Conservation (phyloP, 371 early-diverging fungal genomes). For the Choanephora cucurbitarum region DNA sequence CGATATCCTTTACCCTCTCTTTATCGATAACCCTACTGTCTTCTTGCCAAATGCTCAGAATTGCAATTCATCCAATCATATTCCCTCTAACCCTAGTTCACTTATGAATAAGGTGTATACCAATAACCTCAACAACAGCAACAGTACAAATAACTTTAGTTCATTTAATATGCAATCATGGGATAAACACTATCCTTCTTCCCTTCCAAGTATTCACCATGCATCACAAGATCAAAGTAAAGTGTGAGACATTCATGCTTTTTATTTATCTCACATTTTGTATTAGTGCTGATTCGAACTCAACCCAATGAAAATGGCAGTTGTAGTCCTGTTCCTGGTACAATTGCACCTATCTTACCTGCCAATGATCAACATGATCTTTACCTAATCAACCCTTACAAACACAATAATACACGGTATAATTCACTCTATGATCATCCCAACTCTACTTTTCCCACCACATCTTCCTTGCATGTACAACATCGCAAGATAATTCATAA, state of each 20-base stretch:
- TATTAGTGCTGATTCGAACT: slow-evolving; percentile 24
- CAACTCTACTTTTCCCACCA: background rate
- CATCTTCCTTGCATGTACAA: background rate
- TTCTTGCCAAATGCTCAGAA: slow-evolving; percentile 10
- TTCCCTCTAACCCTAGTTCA: no score
- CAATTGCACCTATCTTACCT: slow-evolving; percentile 15
- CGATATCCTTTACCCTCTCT: slow-evolving; percentile 69
- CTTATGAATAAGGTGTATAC: no score
- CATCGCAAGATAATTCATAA: background rate
- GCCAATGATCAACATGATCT: slow-evolving; percentile 23
- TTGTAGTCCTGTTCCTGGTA: slow-evolving; percentile 37
- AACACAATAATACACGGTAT: background rate
- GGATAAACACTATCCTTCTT: slow-evolving; percentile 19
- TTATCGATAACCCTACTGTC: slow-evolving; percentile 62
- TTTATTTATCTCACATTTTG: slow-evolving; percentile 10
- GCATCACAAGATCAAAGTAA: slow-evolving; percentile 24
- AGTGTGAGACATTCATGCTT: slow-evolving; percentile 5
- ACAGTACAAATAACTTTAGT: slow-evolving; percentile 6
- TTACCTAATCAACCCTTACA: slow-evolving; percentile 24
- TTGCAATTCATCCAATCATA: no score
- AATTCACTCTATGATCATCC: background rate
- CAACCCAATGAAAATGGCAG: slow-evolving; percentile 30
- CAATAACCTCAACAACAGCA: background rate
- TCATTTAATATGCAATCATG: slow-evolving; percentile 19
- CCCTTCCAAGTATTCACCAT: slow-evolving; percentile 25